Evolutionary conservation across 805 yeast genomes (phyloP), one percentile per base, ranked within the genome.

Genomic region (Metschnikowia continentalis): DNA sequence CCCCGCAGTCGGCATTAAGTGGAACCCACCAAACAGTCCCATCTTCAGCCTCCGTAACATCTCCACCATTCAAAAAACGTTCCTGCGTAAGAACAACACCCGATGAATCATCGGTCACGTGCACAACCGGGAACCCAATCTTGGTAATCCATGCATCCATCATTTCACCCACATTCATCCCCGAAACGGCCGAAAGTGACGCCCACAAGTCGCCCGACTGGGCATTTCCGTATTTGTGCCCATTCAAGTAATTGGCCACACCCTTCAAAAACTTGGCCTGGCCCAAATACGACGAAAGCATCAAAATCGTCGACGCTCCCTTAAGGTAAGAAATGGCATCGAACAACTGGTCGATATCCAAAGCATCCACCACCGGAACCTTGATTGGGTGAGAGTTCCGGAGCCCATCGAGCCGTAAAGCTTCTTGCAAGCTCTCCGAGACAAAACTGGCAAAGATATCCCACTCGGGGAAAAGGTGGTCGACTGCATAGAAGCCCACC

Each of bases 241-340:
- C 73, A 55, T 82, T 76, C 64, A 88, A 77, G 68, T 88, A 88
- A 48, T 71, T 63, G 33, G 89, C 80, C 42, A 89, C 90, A 54
- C 95, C 96, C 58, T 78, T 77, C 55, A 88, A 73, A 65, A 88
- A 89, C 5, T 71, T 66, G 13, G 83, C 89, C 54, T 76, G 81
- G 39, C 94, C 91, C 52, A 89, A 70, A 64, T 80, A 79, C 57
- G 78, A 80, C 35, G 91, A 81, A 51, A 88, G 74, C 96, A 89
- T 89, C 62, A 83, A 76, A 52, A 88, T 82, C 30, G 86, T 75
- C 23, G 91, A 84, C 6, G 90, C 87, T 50, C 96, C 96, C 70
- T 88, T 88, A 56, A 83, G 70, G 67, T 88, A 88, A 3, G 94
- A 87, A 50, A 88, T 88, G 33, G 83, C 82, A 62, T 88, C 96